Base-by-base conservation (phyloP, 768 basidiomycete genomes). In the Boletus tylopilopsis region DNA sequence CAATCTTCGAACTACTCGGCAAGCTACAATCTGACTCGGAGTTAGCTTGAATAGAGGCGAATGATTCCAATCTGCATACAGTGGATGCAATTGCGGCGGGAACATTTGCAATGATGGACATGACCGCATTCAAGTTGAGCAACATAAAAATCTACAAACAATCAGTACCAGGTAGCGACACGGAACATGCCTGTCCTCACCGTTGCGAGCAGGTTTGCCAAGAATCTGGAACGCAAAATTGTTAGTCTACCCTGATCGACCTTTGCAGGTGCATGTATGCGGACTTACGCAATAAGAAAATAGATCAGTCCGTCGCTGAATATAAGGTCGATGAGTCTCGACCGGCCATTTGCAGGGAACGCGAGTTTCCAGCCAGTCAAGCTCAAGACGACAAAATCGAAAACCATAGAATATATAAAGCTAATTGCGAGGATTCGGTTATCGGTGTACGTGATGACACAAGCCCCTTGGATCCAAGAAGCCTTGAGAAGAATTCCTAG, bases 371-470 rank as follows among this genome's bases (percentile, higher is more conserved):
- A 78, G 12, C 75, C 80, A 22, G 83, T 85, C 42, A 87, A 70
- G 39, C 68, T 69, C 25, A 88, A 65, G 42, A 88, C 84, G 15
- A 70, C 61, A 52, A 88, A 73, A 67, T 88, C 86, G 60, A 87
- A 86, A 19, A 69, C 67, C 86, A 88, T 88, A 40, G 82, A 78
- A 59, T 87, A 87, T 55, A 88, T 84, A 67, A 85, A 88, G 6
- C 79, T 79, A 22, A 74, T 73, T 4, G 84, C 82, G 41, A 89
- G 78, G 36, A 85, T 68, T 42, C 62, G 73, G 64, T 73, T 84
- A 58, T 82, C 69, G 6, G 84, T 85, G 24, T 74, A 68, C 11
- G 74, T 77, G 55, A 87, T 87, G 24, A 70, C 71, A 56, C 85
- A 87, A 25, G 80, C 74, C 4, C 58, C 64, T 5, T 68, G 67